phyloP scores from a whole-genome alignment of 176 grass and related monocot genomes.

The Hordeum marinum region DNA sequence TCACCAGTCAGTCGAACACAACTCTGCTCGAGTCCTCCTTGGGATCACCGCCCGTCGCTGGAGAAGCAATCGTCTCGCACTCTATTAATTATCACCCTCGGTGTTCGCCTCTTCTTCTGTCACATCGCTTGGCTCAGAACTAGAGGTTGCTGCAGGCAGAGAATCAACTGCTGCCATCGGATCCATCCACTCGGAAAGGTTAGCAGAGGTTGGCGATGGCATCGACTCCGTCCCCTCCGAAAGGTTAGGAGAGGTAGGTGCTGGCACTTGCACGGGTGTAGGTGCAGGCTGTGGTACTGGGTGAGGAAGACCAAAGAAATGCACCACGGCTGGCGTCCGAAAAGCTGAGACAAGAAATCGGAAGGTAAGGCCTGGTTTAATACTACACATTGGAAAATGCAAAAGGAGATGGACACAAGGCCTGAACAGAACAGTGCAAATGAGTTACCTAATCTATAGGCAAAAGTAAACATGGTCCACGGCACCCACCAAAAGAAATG shows the following conservation, averaged over 20 bases:
- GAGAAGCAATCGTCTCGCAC: not conserved
- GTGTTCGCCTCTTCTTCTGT: slow-evolving; percentile 35
- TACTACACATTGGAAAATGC: not conserved
- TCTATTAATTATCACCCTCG: not conserved
- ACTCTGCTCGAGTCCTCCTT: not conserved
- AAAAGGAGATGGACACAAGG: not conserved
- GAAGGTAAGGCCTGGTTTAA: not conserved
- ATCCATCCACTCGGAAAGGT: slow-evolving; percentile 29
- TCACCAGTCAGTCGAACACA: not conserved
- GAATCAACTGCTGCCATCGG: slow-evolving; percentile 33
- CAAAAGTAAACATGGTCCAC: slow-evolving; percentile 70
- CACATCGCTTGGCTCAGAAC: slow-evolving; percentile 44
- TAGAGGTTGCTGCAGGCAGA: not conserved
- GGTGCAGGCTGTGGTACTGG: slow-evolving; percentile 23
- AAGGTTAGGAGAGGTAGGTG: too few relatives aligned
- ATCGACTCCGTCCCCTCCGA: too few relatives aligned
- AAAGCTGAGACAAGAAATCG: slow-evolving; percentile 36
- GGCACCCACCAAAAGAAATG: slow-evolving; percentile 90
- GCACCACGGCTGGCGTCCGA: slow-evolving; percentile 38
- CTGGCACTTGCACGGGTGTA: not conserved
- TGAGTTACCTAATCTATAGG: slow-evolving; percentile 46
- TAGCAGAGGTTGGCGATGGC: slow-evolving; percentile 6
- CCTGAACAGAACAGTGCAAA: not conserved
- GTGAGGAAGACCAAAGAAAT: slow-evolving; percentile 46
- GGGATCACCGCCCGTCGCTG: not conserved